Percentiles rank a stretch among this genome's conserved stretches.
phyloP scores from a whole-genome alignment of 2,329 filamentous ascomycete genomes.

The Aspergillus floridensis region DNA sequence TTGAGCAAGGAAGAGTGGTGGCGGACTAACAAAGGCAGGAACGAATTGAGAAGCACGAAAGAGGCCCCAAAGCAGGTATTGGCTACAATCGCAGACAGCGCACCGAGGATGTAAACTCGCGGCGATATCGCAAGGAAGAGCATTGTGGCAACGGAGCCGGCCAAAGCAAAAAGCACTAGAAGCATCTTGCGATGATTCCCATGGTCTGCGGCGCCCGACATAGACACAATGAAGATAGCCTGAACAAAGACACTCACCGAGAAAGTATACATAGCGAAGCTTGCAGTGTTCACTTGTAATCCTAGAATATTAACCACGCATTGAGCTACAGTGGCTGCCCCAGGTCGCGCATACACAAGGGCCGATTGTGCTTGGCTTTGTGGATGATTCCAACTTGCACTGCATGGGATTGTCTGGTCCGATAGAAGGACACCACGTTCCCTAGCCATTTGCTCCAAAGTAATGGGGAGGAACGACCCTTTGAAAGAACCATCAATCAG shows the following conservation, averaged over 20 bases:
- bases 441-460: slow-evolving; percentile 86
- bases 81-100: slow-evolving; percentile 79
- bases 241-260: slow-evolving; percentile 87
- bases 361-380: slow-evolving; percentile 30
- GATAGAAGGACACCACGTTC: slow-evolving; percentile 85
- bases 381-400: slow-evolving; percentile 54
- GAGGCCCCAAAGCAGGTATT: slow-evolving; percentile 95
- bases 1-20: slow-evolving; percentile 65
- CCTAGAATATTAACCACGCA: slow-evolving; percentile 83
- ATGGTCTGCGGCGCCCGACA: slow-evolving; percentile 94
- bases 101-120: slow-evolving; percentile 74
- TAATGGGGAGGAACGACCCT: slow-evolving; percentile 95
- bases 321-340: slow-evolving; percentile 52
- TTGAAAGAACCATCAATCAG: slow-evolving; percentile 16
- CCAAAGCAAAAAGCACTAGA: slow-evolving; percentile 77
- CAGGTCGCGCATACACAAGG: slow-evolving; percentile 19
- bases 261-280: slow-evolving; percentile 98
- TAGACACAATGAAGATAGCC: slow-evolving; percentile 86
- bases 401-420: slow-evolving; percentile 74
- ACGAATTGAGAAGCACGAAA: slow-evolving; percentile 93
- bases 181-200: slow-evolving; percentile 88
- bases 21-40: slow-evolving; percentile 83
- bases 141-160: slow-evolving; percentile 82
- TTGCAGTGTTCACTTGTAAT: slow-evolving; percentile 87
- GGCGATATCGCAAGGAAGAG: slow-evolving; percentile 77